Evolutionary conservation across 805 yeast species (phyloP), one percentile per base, ranked within the genome.

Genomic region (Candida rishiriensis): DNA sequence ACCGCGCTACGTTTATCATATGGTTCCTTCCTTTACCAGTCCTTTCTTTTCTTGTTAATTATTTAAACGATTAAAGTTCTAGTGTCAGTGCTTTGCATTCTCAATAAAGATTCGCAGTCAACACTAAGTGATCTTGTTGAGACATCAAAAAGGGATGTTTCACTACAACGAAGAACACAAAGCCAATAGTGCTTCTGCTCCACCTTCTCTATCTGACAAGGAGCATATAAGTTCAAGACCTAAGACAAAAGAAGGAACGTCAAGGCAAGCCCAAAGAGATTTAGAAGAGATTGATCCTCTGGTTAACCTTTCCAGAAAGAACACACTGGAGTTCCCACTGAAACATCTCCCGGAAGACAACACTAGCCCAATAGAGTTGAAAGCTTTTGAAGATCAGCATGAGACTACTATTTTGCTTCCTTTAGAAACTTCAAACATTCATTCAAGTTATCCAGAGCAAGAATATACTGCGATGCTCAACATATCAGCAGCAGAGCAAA

Each of bases 361-460:
- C 18, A 14, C 8, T 5, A 13, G n/a, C 14, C 16, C 10, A 7
- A 13, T 6, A 16, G 18, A n/a, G 32, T 8, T 10, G 18, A 21
- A 28, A 14, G 18, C n/a, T 17, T 37, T 28, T 33, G 28, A 3
- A 14, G 29, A 5, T 29, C 33, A 6, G n/a, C 29, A 37, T 4
- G 28, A n/a, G 14, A 7, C 13, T 5, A 28, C 15, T 21, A 12
- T 13, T 26, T 2, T 7, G 15, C 26, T 8, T 36, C 31, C 21
- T 18, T 14, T 14, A 8, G 45, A 39, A 10, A 29, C 34, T 8
- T 32, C 38, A 14, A 21, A 30, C 9, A 36, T 46, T 10, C 47
- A 40, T 14, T 50, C 55, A 9, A 51, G 55, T 16, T 47, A 48
- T 29, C 48, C 50, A 9, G 46, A 46, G 9, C 34, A 40, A 11